A percentile compares a stretch with the other conserved stretches of the same genome.
Evolutionary conservation across 345 rosid genomes (phyloP).

Genomic region (Euphorbia lathyris): DNA sequence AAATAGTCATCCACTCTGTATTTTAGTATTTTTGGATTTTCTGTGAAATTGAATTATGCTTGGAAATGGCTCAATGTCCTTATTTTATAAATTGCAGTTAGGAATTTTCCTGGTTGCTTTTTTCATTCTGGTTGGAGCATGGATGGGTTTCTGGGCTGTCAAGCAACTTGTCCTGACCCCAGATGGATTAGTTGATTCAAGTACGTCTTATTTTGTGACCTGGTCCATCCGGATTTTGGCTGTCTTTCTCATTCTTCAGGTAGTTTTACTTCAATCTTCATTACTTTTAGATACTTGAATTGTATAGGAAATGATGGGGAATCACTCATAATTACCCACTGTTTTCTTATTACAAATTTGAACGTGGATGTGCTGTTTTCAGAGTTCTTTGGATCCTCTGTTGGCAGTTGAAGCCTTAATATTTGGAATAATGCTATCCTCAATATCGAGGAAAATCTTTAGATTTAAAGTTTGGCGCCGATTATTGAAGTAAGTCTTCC

Average conservation of each 20-base stretch:
- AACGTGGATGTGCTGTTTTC: constrained; percentile 23
- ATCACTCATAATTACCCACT: neutral
- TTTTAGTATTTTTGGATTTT: neutral
- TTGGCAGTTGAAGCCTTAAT: constrained; percentile 63
- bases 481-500: constrained; percentile 45
- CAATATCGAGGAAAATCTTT: constrained; percentile 39
- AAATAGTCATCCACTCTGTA: neutral
- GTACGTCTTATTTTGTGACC: constrained; percentile 69
- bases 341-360: constrained; percentile 6
- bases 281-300: neutral
- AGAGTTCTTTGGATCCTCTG: constrained; percentile 85
- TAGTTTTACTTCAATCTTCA: constrained; percentile 20
- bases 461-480: constrained; percentile 46
- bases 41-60: neutral
- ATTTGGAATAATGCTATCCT: constrained; percentile 44
- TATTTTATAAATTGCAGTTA: constrained; percentile 41
- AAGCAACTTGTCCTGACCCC: constrained; percentile 72
- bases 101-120: constrained; percentile 68
- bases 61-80: constrained; percentile 2
- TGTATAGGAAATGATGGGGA: neutral
- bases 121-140: constrained; percentile 79
- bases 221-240: constrained; percentile 78
- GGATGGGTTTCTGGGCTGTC: constrained; percentile 94
- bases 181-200: constrained; percentile 77
- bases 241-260: constrained; percentile 77